Conservation (phyloP, 2,329 filamentous ascomycete species). For the Pseudocercospora fuligena region DNA sequence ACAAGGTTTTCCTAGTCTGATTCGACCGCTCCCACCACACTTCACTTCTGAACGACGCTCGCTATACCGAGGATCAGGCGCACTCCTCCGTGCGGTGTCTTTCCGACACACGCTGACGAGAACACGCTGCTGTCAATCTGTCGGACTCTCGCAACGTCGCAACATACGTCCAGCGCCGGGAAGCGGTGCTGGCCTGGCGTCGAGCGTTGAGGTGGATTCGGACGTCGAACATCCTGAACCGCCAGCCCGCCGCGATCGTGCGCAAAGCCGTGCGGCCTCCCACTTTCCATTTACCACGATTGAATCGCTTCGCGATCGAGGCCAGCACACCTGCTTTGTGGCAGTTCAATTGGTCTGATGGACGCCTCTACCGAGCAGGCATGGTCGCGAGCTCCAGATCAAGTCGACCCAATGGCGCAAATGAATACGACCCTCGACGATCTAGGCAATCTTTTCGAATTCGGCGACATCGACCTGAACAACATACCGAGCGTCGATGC, state of each 20-base stretch:
- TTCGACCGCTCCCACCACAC: neutral
- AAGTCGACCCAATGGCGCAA: slow-evolving; percentile 48
- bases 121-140: neutral
- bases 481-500: slow-evolving; percentile 32
- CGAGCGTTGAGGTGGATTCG: neutral
- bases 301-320: neutral
- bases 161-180: no score
- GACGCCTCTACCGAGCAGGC: slow-evolving; percentile 35
- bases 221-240: neutral
- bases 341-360: slow-evolving; percentile 27
- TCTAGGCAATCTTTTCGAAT: slow-evolving; percentile 51
- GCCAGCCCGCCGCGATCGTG: neutral
- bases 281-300: neutral
- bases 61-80: slow-evolving; percentile 1
- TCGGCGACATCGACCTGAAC: slow-evolving; percentile 43
- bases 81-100: neutral
- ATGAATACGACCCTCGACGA: slow-evolving; percentile 47
- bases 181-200: neutral
- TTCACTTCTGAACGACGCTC: neutral
- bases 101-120: neutral
- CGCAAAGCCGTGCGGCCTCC: neutral
- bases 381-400: slow-evolving; percentile 47
- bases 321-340: neutral
- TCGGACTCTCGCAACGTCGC: neutral
- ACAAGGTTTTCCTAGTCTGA: neutral